These are phyloP conservation scores for Rhodotorula sphaerocarpa DNA, from an alignment of 768 basidiomycete genomes.

Conservation along the genomic window DNA sequence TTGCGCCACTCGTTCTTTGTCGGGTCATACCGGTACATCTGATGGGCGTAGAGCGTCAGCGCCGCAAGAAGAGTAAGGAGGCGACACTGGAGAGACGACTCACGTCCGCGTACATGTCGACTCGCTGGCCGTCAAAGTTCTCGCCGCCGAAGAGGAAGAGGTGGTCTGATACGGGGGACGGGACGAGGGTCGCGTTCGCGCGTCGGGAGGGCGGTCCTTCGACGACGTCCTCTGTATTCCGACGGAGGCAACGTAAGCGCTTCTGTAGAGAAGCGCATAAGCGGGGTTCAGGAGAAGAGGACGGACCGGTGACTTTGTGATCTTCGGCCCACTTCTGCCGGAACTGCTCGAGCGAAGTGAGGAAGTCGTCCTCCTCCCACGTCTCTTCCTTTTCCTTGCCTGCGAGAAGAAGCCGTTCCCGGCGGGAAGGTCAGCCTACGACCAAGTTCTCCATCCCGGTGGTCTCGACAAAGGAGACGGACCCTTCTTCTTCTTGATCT, in stretches of 20 bases:
- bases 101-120: constrained; percentile 46
- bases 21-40: constrained; percentile 77
- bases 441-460: too few relatives aligned
- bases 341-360: constrained; percentile 65
- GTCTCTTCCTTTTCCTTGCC: constrained; percentile 43
- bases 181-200: constrained; percentile 71
- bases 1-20: constrained; percentile 88
- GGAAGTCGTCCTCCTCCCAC: constrained; percentile 58
- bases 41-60: neutral
- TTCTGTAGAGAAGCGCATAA: neutral
- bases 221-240: constrained; percentile 67
- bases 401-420: too few relatives aligned
- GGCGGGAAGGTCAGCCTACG: too few relatives aligned
- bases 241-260: constrained; percentile 54
- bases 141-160: constrained; percentile 63
- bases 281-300: neutral
- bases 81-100: too few relatives aligned
- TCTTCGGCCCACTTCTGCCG: constrained; percentile 65
- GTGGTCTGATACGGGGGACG: constrained; percentile 64
- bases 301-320: constrained; percentile 42
- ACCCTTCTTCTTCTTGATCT: constrained; percentile 44
- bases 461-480: too few relatives aligned
- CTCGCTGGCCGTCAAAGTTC: constrained; percentile 78
- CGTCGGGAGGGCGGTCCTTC: constrained; percentile 73
- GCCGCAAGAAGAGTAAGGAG: constrained; percentile 3